Evolutionary conservation across 768 basidiomycete species (phyloP).

Genomic region (Sporobolomyces pararoseus): DNA sequence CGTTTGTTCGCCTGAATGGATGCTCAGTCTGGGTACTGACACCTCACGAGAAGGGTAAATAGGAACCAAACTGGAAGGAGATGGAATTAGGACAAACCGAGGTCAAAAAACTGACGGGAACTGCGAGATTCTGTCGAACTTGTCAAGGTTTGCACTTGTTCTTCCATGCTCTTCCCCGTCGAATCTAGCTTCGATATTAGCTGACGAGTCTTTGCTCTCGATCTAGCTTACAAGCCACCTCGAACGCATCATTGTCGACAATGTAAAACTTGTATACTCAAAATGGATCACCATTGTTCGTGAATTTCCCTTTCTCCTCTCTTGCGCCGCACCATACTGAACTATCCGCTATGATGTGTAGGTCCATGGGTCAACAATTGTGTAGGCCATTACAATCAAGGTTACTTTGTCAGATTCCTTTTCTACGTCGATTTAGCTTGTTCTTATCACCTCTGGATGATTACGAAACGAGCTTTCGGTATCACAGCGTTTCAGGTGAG

Average conservation of each 20-base stretch:
- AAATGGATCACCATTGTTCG: slow-evolving; percentile 64
- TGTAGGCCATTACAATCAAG: slow-evolving; percentile 87
- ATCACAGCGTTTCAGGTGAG: slow-evolving; percentile 14
- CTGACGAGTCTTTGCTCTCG: no score
- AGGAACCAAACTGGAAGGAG: slow-evolving; percentile 69
- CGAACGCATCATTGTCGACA: slow-evolving; percentile 82
- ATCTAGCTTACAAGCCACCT: slow-evolving; percentile 40
- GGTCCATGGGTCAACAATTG: slow-evolving; percentile 79
- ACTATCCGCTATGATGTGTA: neutral
- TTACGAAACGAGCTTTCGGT: slow-evolving; percentile 53
- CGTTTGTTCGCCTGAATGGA: no score
- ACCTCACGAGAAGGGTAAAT: slow-evolving; percentile 22
- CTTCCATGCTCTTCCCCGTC: slow-evolving; percentile 47
- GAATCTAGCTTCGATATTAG: no score
- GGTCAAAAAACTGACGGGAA: slow-evolving; percentile 80
- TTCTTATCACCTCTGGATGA: slow-evolving; percentile 77
- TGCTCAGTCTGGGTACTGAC: no score
- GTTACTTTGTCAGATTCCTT: slow-evolving; percentile 73
- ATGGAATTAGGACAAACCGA: slow-evolving; percentile 65
- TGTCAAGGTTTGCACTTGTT: slow-evolving; percentile 86
- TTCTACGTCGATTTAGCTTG: slow-evolving; percentile 90
- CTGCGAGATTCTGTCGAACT: slow-evolving; percentile 77
- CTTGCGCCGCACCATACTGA: neutral
- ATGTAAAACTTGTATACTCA: slow-evolving; percentile 77
- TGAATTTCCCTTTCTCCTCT: slow-evolving; percentile 16